phyloP scores from a whole-genome alignment of 306 rosid genomes.

The Mimosa pudica region DNA sequence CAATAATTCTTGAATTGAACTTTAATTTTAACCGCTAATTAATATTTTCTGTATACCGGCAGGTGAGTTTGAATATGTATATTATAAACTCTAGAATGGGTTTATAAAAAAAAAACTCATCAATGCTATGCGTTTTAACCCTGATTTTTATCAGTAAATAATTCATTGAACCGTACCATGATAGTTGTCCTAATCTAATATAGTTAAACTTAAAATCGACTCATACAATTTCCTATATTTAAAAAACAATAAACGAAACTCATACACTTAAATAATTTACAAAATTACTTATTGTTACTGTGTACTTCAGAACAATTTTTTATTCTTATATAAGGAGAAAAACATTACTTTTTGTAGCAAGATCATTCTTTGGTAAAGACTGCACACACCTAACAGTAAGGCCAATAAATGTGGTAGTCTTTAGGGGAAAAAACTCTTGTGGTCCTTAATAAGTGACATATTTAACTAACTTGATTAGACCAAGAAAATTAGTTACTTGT shows the following conservation, averaged over 20 bases:
- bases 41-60: neutral
- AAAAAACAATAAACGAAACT: neutral
- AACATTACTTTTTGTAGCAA: neutral
- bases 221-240: too few species aligned
- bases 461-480: too few species aligned
- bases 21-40: too few species aligned
- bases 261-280: neutral
- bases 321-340: neutral
- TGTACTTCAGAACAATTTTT: neutral
- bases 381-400: neutral
- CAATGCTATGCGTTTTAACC: too few species aligned
- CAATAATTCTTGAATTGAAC: neutral
- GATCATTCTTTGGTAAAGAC: neutral
- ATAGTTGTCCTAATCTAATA: too few species aligned
- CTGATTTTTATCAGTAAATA: too few species aligned
- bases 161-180: too few species aligned
- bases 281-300: neutral
- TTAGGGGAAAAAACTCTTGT: neutral
- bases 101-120: too few species aligned
- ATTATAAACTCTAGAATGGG: neutral
- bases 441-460: too few species aligned
- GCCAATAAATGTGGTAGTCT: slow-evolving; percentile 1
- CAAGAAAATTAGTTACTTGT: too few species aligned
- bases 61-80: neutral
- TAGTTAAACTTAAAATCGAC: too few species aligned